Percentiles rank a stretch among this genome's conserved stretches.
These are phyloP conservation scores for Penicillium egyptiacum DNA, from an alignment of 495 filamentous ascomycete species.

Conservation along the genomic window DNA sequence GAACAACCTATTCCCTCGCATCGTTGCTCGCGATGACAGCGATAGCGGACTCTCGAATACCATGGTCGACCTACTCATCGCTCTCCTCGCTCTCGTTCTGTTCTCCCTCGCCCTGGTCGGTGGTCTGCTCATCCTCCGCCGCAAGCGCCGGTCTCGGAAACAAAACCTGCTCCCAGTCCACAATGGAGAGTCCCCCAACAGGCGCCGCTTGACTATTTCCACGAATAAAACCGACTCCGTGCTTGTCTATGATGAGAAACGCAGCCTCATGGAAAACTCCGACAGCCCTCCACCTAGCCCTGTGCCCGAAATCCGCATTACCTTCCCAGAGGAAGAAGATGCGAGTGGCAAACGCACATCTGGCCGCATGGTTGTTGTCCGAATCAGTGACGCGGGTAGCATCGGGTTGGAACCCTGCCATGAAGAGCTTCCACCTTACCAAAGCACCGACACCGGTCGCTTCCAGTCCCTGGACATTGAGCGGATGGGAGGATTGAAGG, in stretches of 20 bases:
- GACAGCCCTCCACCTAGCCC: constrained; percentile 74
- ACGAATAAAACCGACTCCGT: constrained; percentile 62
- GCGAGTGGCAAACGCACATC: constrained; percentile 75
- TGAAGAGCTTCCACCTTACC: constrained; percentile 86
- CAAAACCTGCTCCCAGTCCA: constrained; percentile 59
- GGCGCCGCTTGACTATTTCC: constrained; percentile 68
- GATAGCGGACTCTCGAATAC: constrained; percentile 49
- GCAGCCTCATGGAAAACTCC: constrained; percentile 69
- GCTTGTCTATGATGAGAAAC: constrained; percentile 71
- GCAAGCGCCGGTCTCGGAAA: constrained; percentile 53
- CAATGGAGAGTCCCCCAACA: constrained; percentile 53
- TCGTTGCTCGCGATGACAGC: constrained; percentile 53
- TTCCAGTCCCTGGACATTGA: constrained; percentile 94
- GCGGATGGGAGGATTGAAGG: constrained; percentile 89
- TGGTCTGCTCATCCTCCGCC: constrained; percentile 68
- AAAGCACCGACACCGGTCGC: constrained; percentile 68
- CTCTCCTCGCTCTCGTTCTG: constrained; percentile 73
- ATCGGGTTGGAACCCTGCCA: constrained; percentile 82
- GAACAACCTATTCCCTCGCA: constrained; percentile 49
- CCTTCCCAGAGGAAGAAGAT: constrained; percentile 96
- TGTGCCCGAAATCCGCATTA: constrained; percentile 97
- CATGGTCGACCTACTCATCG: constrained; percentile 73
- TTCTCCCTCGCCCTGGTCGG: constrained; percentile 64
- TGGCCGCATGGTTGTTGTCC: constrained; percentile 86
- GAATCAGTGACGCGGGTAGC: constrained; percentile 79